Base-by-base conservation (phyloP, 495 filamentous ascomycete genomes). In the Evernia prunastri region DNA sequence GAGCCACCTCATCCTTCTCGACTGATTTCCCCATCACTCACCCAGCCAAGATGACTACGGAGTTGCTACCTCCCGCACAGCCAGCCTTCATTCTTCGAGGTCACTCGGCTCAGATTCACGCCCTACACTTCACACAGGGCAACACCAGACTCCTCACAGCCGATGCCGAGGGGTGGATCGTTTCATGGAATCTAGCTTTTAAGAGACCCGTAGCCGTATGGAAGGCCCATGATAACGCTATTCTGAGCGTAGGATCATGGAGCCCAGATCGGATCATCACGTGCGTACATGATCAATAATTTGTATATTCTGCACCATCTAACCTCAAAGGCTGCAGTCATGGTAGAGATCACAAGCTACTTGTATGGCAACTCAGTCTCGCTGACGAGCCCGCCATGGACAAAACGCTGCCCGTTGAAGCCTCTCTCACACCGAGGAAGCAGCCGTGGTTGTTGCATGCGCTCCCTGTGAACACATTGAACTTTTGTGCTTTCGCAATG, bases 401-500 rank as follows among this genome's bases (percentile, higher is more conserved):
- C 64, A 89, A 81, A 45, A 78, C 80, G 40, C 78, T 96, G 6
- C 93, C 94, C 1, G 83, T 92, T 18, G 83, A 91, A 43, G 68
- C n/a, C 60, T 77, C 67, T 71, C 57, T 63, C 51, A 56, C 66
- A 18, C 59, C 66, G 56, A 54, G 69, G 59, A 79, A 78, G 29
- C 82, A 89, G 71, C 94, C 94, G 20, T 96, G 91, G 91, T 75
- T 97, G 7, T 75, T 96, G 40, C 84, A 95, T 78, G 83, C 89
- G 39, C 73, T 98, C 8, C 78, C 88, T 36, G 90, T 97, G 47
- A 97, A 96, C 72, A 90, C 94, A 20, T 82, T 97, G 73, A 98
- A 97, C 73, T 98, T 97, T 71, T 98, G 94, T 68, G 85, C 90
- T 1, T 98, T 98, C 72, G 83, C 89, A 6, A 83, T 85, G 63